Conservation (phyloP, 2,329 filamentous ascomycete genomes). For the Colletotrichum karsti region DNA sequence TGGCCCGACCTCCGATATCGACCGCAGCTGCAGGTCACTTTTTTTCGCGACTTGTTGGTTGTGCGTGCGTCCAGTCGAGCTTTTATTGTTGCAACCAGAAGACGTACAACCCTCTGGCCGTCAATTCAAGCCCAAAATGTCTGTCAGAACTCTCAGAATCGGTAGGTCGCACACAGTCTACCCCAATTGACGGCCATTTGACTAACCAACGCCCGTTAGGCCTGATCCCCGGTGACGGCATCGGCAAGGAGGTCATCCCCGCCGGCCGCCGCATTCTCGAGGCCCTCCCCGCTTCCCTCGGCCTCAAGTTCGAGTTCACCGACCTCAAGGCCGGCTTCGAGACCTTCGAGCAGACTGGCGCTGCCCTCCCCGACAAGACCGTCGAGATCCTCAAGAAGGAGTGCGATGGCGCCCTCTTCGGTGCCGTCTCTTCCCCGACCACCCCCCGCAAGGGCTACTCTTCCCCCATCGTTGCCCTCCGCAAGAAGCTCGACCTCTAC, state of each 20-base stretch:
- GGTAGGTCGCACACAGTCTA: conserved; percentile 36
- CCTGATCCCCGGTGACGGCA: conserved; percentile 97
- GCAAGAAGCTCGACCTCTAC: conserved; percentile 94
- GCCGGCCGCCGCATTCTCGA: conserved; percentile 92
- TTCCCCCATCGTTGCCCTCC: conserved; percentile 93
- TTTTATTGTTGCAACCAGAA: not conserved
- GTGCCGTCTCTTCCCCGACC: conserved; percentile 91
- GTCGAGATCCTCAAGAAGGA: conserved; percentile 88
- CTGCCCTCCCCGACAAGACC: conserved; percentile 88
- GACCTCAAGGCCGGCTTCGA: conserved; percentile 94
- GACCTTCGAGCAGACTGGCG: conserved; percentile 89
- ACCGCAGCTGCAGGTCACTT: conserved; percentile 5
- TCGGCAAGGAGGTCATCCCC: conserved; percentile 98
- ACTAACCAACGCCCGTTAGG: conserved; percentile 50
- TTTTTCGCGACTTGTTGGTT: conserved; percentile 14
- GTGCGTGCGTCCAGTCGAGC: not conserved
- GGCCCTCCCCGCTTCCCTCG: conserved; percentile 88
- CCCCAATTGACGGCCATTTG: not conserved
- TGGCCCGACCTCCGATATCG: conserved; percentile 28
- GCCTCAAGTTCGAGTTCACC: conserved; percentile 93
- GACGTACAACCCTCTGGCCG: not conserved
- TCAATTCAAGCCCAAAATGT: conserved; percentile 41
- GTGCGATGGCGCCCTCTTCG: conserved; percentile 96
- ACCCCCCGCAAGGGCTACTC: conserved; percentile 94
- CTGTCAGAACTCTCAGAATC: conserved; percentile 51